A percentile compares a stretch with the other conserved stretches of the same genome.
phyloP scores from a whole-genome alignment of 2,329 filamentous ascomycete genomes.

The Xylariaceae sp. region DNA sequence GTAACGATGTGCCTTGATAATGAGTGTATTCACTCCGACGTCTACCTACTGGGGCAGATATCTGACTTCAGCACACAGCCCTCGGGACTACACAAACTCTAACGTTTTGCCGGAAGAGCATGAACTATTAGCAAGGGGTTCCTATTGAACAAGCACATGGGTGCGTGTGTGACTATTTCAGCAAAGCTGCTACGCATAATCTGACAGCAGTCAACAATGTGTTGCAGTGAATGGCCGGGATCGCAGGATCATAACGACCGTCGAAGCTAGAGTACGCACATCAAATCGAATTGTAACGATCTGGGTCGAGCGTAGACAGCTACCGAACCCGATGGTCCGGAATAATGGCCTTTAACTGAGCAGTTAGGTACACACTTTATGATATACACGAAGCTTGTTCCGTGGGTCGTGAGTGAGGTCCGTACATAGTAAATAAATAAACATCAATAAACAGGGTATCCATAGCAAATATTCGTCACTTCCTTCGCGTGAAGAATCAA shows the following conservation, averaged over 20 bases:
- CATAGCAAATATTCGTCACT: conserved; percentile 12
- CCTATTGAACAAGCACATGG: not conserved
- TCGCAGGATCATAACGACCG: not conserved
- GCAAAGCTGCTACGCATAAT: not conserved
- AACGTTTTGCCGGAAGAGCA: not conserved
- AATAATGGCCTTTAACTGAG: not conserved
- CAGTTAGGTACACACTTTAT: not conserved
- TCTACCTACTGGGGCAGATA: not conserved
- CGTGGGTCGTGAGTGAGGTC: not conserved
- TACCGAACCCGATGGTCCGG: not conserved
- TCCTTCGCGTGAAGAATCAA: not conserved
- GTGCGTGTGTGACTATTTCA: not conserved
- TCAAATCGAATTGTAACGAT: not conserved
- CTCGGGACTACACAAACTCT: not conserved
- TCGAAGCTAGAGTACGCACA: not conserved
- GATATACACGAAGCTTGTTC: not conserved
- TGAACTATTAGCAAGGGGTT: not conserved
- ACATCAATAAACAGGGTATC: conserved; percentile 19
- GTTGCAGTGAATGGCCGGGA: not conserved
- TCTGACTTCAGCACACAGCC: not conserved
- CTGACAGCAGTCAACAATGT: no score
- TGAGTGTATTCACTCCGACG: no score
- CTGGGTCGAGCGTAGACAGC: not conserved
- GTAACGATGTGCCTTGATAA: no score
- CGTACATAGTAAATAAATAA: conserved; percentile 15